A percentile compares a stretch with the other conserved stretches of the same genome.
These are phyloP conservation scores for Scalesia atractyloides DNA, from an alignment of 129 eudicot species.

Conservation along the genomic window DNA sequence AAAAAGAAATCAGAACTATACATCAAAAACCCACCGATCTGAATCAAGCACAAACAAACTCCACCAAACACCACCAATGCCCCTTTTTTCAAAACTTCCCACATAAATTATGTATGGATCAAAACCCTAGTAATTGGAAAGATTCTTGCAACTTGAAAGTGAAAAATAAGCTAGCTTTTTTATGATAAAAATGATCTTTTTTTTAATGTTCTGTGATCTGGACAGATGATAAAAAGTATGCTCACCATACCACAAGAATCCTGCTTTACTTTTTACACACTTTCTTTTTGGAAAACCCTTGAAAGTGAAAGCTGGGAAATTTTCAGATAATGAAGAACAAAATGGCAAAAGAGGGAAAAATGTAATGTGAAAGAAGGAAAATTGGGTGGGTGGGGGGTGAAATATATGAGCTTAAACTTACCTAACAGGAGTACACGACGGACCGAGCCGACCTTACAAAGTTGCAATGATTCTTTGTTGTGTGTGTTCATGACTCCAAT, in stretches of 20 bases:
- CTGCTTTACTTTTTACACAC: constrained; percentile 36
- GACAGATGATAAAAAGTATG: constrained; percentile 36
- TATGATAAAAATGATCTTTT: constrained; percentile 9
- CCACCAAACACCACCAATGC: constrained; percentile 37
- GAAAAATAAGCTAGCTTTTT: constrained; percentile 18
- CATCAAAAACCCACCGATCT: constrained; percentile 47
- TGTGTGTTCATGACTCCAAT: not conserved
- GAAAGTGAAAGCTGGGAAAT: constrained; percentile 24
- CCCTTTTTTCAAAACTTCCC: constrained; percentile 35
- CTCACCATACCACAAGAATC: constrained; percentile 36
- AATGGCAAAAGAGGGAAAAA: not conserved
- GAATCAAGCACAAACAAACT: constrained; percentile 40
- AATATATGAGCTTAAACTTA: constrained; percentile 7
- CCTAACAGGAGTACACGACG: not conserved
- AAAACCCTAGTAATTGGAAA: constrained; percentile 27
- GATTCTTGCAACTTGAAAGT: constrained; percentile 33
- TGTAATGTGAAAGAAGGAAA: not conserved
- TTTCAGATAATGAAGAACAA: constrained; percentile 26
- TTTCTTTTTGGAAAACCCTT: constrained; percentile 31
- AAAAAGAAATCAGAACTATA: constrained; percentile 35
- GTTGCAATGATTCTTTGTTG: constrained; percentile 4
- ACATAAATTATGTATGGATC: constrained; percentile 32
- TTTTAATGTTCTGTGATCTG: constrained; percentile 29
- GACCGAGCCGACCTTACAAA: constrained; percentile 30
- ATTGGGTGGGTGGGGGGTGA: not conserved